phyloP scores from a whole-genome alignment of 73 alveolate species.

The Paramecium tetraurelia region DNA sequence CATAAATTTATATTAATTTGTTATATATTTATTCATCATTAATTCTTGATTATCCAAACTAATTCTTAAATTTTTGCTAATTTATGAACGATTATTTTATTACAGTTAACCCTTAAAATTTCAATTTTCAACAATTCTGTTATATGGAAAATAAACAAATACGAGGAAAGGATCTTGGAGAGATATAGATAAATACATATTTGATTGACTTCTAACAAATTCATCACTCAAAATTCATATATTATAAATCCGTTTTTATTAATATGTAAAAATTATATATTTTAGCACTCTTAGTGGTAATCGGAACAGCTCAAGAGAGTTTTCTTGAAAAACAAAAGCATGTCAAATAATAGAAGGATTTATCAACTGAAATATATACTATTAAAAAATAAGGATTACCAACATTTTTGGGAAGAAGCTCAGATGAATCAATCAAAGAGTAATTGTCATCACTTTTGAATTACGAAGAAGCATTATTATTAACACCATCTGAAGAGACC shows the following conservation, averaged over 20 bases:
- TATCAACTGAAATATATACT: not conserved
- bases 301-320: not conserved
- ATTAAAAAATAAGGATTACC: not conserved
- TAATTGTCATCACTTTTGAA: not conserved
- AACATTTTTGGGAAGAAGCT: not conserved
- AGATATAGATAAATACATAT: not conserved
- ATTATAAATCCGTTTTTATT: constrained; percentile 22
- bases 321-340: constrained; percentile 7
- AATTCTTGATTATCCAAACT: not conserved
- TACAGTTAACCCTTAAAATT: not conserved
- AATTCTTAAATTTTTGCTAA: not conserved
- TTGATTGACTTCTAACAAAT: not conserved
- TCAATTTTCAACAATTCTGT: not conserved
- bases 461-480: not conserved
- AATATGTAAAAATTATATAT: constrained; percentile 7
- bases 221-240: not conserved
- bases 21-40: too few species aligned
- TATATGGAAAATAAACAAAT: not conserved
- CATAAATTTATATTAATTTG: not conserved
- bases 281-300: not conserved
- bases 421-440: constrained; percentile 5
- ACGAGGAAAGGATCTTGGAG: not conserved
- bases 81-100: not conserved
- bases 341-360: constrained; percentile 4
- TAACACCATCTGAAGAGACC: not conserved